phyloP scores from a whole-genome alignment of 192 early-diverging fungal species.

The Coemansia sp. region DNA sequence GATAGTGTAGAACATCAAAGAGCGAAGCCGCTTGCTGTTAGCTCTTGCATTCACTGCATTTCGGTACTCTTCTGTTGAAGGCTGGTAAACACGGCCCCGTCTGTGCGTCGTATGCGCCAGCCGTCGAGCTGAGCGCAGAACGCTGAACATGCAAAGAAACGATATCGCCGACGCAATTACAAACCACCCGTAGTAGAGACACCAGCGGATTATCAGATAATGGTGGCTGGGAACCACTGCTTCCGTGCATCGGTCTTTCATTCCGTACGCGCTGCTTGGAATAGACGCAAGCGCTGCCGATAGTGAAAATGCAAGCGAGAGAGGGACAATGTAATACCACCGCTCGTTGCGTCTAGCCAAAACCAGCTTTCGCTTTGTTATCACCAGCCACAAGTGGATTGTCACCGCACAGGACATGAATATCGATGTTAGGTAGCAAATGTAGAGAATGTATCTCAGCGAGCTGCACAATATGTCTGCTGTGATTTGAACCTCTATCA shows the following conservation, averaged over 20 bases:
- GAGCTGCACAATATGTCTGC: slow-evolving; percentile 31
- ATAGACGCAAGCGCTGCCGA: slow-evolving; percentile 32
- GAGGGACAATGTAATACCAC: slow-evolving; percentile 52
- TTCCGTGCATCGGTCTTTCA: slow-evolving; percentile 24
- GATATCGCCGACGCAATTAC: slow-evolving; percentile 41
- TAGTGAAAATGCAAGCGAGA: slow-evolving; percentile 30
- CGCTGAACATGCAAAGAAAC: slow-evolving; percentile 45
- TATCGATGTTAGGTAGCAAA: slow-evolving; percentile 52
- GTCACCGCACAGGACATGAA: slow-evolving; percentile 50
- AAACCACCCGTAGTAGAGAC: slow-evolving; percentile 53
- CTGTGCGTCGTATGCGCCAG: slow-evolving; percentile 39
- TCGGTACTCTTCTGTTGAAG: slow-evolving; percentile 45
- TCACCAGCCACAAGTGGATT: slow-evolving; percentile 51
- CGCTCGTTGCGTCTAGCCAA: slow-evolving; percentile 44
- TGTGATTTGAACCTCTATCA: slow-evolving; percentile 27
- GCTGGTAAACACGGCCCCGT: not conserved
- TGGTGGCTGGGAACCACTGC: slow-evolving; percentile 15
- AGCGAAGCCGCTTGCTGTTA: slow-evolving; percentile 49
- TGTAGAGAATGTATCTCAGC: slow-evolving; percentile 43
- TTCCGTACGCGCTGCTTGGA: slow-evolving; percentile 35
- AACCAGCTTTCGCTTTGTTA: slow-evolving; percentile 37
- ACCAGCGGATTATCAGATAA: slow-evolving; percentile 46
- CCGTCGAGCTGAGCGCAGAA: slow-evolving; percentile 27
- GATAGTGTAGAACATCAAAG: slow-evolving; percentile 50
- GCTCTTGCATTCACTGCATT: slow-evolving; percentile 50